Evolutionary conservation across 2,329 filamentous ascomycete species (phyloP).

Genomic region (Penicillium sp.): DNA sequence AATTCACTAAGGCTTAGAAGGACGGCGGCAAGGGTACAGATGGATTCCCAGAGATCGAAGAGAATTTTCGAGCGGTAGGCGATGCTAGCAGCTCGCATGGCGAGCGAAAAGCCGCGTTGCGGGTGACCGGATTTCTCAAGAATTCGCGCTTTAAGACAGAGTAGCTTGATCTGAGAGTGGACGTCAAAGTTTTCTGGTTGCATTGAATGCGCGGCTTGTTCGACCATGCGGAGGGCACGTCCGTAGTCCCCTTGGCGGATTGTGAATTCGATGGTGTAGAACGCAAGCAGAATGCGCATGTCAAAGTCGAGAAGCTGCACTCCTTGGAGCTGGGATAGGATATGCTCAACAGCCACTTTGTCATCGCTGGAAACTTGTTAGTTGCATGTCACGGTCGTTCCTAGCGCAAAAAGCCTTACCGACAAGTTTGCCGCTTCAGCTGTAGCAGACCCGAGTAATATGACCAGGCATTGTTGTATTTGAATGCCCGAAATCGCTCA

Average conservation of each 20-base stretch:
- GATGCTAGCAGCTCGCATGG: slow-evolving; percentile 67
- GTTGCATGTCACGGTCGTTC: no score
- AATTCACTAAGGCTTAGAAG: slow-evolving; percentile 67
- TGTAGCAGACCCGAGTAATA: slow-evolving; percentile 42
- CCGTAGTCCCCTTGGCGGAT: slow-evolving; percentile 50
- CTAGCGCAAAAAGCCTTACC: slow-evolving; percentile 24
- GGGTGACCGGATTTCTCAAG: slow-evolving; percentile 63
- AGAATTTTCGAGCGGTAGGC: slow-evolving; percentile 65
- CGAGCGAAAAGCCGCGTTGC: slow-evolving; percentile 69
- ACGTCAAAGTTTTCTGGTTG: slow-evolving; percentile 56
- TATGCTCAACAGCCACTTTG: slow-evolving; percentile 50
- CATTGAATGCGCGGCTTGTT: slow-evolving; percentile 49
- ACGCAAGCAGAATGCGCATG: slow-evolving; percentile 53
- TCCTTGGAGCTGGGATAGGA: slow-evolving; percentile 54
- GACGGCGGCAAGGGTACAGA: slow-evolving; percentile 61
- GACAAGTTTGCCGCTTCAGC: slow-evolving; percentile 39
- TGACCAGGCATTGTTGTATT: slow-evolving; percentile 58
- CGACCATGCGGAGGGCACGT: slow-evolving; percentile 51
- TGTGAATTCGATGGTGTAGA: slow-evolving; percentile 56
- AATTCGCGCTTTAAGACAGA: slow-evolving; percentile 66
- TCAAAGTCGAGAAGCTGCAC: slow-evolving; percentile 53
- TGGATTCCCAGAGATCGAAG: slow-evolving; percentile 65
- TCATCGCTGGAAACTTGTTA: slow-evolving; percentile 46
- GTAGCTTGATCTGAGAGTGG: slow-evolving; percentile 61
- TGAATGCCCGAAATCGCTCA: slow-evolving; percentile 64